Percentiles rank a stretch among this genome's conserved stretches.
Evolutionary conservation across 495 filamentous ascomycete genomes (phyloP).

Genomic region (Pyrenula massariospora): DNA sequence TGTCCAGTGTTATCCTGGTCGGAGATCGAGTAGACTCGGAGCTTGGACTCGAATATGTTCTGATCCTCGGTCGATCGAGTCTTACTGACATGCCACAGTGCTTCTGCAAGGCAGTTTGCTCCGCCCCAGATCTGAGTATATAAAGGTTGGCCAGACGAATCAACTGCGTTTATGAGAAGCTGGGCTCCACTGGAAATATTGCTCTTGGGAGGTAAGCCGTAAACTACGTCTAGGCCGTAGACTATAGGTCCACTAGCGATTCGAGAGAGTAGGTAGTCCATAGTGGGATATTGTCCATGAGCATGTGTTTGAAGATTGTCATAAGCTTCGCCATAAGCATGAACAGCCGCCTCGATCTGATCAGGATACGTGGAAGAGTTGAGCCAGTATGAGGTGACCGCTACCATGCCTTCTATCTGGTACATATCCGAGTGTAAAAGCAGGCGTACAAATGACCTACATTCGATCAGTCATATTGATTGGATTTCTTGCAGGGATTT

Average conservation of each 20-base stretch:
- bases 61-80: constrained; percentile 16
- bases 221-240: background rate
- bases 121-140: constrained; percentile 38
- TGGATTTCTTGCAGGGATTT: background rate
- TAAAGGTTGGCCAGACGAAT: constrained; percentile 16
- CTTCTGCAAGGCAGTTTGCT: constrained; percentile 32
- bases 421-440: constrained; percentile 18
- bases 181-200: background rate
- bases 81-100: constrained; percentile 20
- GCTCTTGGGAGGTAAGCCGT: background rate
- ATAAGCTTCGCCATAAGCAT: background rate
- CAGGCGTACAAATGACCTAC: constrained; percentile 14
- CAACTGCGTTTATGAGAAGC: background rate
- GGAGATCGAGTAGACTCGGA: constrained; percentile 35
- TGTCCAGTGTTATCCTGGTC: constrained; percentile 37
- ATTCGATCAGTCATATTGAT: background rate
- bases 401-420: constrained; percentile 15
- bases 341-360: background rate
- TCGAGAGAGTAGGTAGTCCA: background rate
- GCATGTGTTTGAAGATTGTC: background rate
- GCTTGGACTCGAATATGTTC: constrained; percentile 17
- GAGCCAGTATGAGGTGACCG: constrained; percentile 12
- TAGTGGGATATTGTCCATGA: background rate
- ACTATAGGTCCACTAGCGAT: background rate
- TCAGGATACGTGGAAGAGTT: background rate